Evolutionary conservation across 805 yeast species (phyloP), one percentile per base, ranked within the genome.

Genomic region (Scheffersomyces ergatensis): DNA sequence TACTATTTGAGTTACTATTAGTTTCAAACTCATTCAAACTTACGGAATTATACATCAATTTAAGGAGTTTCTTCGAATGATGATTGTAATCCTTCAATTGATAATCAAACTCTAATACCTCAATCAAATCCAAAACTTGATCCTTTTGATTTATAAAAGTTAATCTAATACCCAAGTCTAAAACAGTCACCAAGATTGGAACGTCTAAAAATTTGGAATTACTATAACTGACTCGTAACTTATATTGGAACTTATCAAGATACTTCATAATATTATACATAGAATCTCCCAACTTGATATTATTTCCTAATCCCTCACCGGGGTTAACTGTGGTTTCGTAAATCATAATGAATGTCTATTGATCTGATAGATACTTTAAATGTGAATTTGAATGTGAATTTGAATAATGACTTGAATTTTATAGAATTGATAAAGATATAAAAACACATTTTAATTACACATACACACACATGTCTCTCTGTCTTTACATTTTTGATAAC

Each of bases 221-320:
- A n/a, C 62, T 54, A 43, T 67, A 69, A 17, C 57, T 46, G 26
- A 69, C 45, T n/a, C 53, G 50, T 21, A 63, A 45, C 35, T 57
- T 54, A 41, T 58, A 58, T 39, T 64, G 54, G 47, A 49, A 55
- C 34, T 54, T 50, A 30, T 48, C 47, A 30, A 64, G 46, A 18
- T 48, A 52, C 36, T 54, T 47, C 32, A 65, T 48, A 5, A 63
- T 54, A 32, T 50, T 38, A 39, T 57, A 61, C 48, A 69, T 50
- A 37, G 59, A 51, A 21, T 47, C 47, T 5, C 71, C 70, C 17
- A 69, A 49, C 23, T 51, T 47, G 19, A 67, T 45, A 16, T 44
- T 36, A 36, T 55, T 51, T 14, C 64, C 61, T 20, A 69, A 48
- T n/a, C 73, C 69, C 38, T 63, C 59, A 19, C 71, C 69, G 11